A percentile compares a stretch with the other conserved stretches of the same genome.
These are phyloP conservation scores for Fraxinus sp. DNA, from an alignment of 305 asterid species.

Conservation along the genomic window DNA sequence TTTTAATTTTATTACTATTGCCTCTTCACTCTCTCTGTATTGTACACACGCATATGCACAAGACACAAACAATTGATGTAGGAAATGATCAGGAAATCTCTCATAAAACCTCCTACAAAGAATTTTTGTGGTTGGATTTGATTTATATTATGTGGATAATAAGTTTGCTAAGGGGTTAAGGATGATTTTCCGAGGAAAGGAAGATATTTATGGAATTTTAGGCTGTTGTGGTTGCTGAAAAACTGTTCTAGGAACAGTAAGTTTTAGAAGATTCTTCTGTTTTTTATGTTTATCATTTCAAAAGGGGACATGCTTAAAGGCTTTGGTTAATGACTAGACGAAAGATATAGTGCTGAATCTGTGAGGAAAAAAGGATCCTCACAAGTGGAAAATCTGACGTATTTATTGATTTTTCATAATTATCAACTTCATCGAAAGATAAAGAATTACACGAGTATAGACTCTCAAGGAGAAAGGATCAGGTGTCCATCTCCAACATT, in stretches of 20 bases:
- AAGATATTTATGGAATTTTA: neutral
- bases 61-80: neutral
- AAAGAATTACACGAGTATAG: neutral
- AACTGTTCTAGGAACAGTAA: neutral
- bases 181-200: neutral
- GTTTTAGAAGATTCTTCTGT: neutral
- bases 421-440: neutral
- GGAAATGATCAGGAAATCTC: neutral
- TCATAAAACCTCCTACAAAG: neutral
- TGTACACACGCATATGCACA: neutral
- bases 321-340: neutral
- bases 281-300: neutral
- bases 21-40: neutral
- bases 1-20: neutral
- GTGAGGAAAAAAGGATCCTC: neutral
- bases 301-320: neutral
- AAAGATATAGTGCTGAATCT: neutral
- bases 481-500: neutral
- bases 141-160: neutral
- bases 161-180: neutral
- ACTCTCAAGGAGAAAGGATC: neutral
- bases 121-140: neutral
- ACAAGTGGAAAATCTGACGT: neutral
- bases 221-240: neutral
- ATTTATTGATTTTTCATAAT: neutral